Conservation (phyloP, 83 land plant species). For the Isoetes engelmannii region DNA sequence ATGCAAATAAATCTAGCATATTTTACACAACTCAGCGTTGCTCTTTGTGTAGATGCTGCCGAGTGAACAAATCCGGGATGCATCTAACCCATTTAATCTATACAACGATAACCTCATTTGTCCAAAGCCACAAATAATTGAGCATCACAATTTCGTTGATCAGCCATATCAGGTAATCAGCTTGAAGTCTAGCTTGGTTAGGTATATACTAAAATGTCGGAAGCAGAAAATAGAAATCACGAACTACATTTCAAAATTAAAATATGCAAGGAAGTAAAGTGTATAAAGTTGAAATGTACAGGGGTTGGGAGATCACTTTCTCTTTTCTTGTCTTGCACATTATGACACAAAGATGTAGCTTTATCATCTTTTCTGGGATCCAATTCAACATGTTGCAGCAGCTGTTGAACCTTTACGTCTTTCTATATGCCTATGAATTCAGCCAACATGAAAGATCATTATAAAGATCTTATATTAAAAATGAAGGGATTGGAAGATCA, state of each 20-base stretch:
- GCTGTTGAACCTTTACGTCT: no score
- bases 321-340: background rate
- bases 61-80: background rate
- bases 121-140: constrained; percentile 22
- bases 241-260: background rate
- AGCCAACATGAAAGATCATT: no score
- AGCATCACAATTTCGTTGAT: constrained; percentile 31
- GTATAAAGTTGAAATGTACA: background rate
- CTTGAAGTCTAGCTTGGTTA: background rate
- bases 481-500: no score
- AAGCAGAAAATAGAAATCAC: background rate
- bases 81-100: background rate
- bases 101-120: constrained; percentile 24
- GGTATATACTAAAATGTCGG: background rate
- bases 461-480: no score
- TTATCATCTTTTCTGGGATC: background rate
- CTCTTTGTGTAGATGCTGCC: background rate
- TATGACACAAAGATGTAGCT: background rate
- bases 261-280: background rate
- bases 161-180: constrained; percentile 19
- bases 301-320: background rate
- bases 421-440: no score
- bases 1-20: background rate
- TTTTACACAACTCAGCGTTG: background rate
- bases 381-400: no score